Evolutionary conservation across 345 rosid species (phyloP).

Genomic region (Physaria fendleri): DNA sequence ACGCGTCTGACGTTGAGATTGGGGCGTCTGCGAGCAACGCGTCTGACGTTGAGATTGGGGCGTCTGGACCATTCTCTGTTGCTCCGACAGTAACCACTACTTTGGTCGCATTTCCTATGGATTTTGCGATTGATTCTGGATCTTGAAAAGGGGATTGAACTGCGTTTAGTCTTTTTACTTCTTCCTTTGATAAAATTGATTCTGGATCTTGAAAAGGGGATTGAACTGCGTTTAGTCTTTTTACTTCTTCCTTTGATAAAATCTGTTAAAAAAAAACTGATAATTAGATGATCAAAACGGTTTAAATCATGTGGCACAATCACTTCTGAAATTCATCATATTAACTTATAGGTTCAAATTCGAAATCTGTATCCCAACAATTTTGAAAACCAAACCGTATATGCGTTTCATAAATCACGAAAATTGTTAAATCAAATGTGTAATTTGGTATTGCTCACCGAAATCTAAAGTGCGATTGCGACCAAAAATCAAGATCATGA

Average conservation of each 20-base stretch:
- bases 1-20: slow-evolving; percentile 67
- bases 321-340: too few species aligned
- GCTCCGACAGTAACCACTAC: slow-evolving; percentile 77
- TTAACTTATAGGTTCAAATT: too few species aligned
- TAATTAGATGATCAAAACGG: not conserved
- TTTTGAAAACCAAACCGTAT: not conserved
- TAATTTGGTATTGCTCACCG: not conserved
- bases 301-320: too few species aligned
- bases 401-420: not conserved
- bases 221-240: slow-evolving; percentile 81
- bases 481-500: not conserved
- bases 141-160: slow-evolving; percentile 66
- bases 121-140: slow-evolving; percentile 79
- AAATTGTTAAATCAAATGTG: not conserved
- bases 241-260: slow-evolving; percentile 69
- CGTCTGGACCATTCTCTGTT: slow-evolving; percentile 60
- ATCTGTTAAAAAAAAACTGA: slow-evolving; percentile 39
- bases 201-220: slow-evolving; percentile 62
- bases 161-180: slow-evolving; percentile 73
- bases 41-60: slow-evolving; percentile 56
- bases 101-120: slow-evolving; percentile 96
- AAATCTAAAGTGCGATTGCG: not conserved
- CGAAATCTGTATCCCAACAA: too few species aligned
- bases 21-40: slow-evolving; percentile 58
- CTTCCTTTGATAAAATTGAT: slow-evolving; percentile 68